Conservation (phyloP, 768 basidiomycete species). For the Trametes cinnabarina region DNA sequence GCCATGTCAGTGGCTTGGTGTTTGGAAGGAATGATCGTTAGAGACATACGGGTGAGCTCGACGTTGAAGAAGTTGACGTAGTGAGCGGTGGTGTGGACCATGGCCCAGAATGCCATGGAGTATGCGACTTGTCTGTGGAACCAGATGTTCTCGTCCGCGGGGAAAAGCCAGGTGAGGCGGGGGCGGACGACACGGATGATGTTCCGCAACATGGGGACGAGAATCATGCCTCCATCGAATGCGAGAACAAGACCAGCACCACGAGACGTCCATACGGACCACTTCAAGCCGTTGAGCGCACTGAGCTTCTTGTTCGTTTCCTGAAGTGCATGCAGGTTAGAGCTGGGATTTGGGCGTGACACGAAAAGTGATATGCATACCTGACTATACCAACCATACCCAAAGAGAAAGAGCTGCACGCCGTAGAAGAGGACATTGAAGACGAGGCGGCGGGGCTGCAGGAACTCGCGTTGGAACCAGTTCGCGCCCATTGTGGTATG, state of each 20-base stretch:
- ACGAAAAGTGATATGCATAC: conserved; percentile 37
- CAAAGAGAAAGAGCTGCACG: conserved; percentile 69
- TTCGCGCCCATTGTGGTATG: conserved; percentile 54
- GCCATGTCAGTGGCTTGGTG: background rate
- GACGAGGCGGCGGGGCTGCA: conserved; percentile 56
- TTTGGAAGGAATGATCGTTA: background rate
- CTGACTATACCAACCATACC: conserved; percentile 88
- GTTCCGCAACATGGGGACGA: conserved; percentile 88
- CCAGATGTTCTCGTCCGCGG: conserved; percentile 95
- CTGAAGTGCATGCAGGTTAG: conserved; percentile 35
- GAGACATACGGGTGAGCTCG: conserved; percentile 71
- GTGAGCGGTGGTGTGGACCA: conserved; percentile 92
- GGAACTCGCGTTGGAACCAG: conserved; percentile 75
- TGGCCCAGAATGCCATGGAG: conserved; percentile 88
- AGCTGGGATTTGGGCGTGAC: background rate
- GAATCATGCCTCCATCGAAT: conserved; percentile 80
- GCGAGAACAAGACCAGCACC: conserved; percentile 91
- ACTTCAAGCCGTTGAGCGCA: conserved; percentile 75
- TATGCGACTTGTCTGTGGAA: conserved; percentile 95
- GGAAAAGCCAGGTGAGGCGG: conserved; percentile 76
- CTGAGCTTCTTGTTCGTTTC: conserved; percentile 59
- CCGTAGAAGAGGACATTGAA: conserved; percentile 84
- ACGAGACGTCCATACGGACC: conserved; percentile 87
- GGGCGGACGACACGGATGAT: conserved; percentile 83
- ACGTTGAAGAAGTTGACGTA: conserved; percentile 94